A percentile compares a stretch with the other conserved stretches of the same genome.
These are phyloP conservation scores for Pisolithus marmoratus DNA, from an alignment of 768 basidiomycete species.

Conservation along the genomic window DNA sequence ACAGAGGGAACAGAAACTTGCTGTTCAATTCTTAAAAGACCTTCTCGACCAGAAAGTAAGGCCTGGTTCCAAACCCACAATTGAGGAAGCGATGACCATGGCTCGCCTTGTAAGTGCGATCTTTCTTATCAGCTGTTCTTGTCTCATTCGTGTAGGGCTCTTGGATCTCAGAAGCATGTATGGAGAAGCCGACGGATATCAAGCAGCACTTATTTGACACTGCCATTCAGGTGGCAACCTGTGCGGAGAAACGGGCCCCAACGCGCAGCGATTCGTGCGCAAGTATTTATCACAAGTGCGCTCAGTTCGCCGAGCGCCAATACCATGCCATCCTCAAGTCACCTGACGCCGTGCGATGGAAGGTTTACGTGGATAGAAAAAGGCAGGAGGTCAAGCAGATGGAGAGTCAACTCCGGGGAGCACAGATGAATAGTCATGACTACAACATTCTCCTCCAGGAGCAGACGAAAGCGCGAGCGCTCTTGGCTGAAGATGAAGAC, in stretches of 20 bases:
- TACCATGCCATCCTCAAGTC: constrained; percentile 67
- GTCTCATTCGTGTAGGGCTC: constrained; percentile 53
- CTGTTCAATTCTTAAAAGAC: constrained; percentile 64
- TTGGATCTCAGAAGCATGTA: constrained; percentile 84
- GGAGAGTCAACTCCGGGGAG: constrained; percentile 29
- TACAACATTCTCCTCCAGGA: constrained; percentile 30
- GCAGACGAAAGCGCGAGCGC: constrained; percentile 38
- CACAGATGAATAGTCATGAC: constrained; percentile 13
- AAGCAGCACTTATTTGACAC: constrained; percentile 62
- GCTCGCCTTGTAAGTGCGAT: constrained; percentile 55
- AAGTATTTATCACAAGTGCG: constrained; percentile 73
- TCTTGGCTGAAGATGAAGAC: constrained; percentile 50
- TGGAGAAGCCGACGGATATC: constrained; percentile 74
- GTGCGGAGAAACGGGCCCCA: constrained; percentile 17
- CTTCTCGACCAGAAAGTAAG: constrained; percentile 16
- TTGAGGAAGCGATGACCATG: constrained; percentile 41
- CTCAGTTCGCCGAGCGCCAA: constrained; percentile 85
- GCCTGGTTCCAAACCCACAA: constrained; percentile 1
- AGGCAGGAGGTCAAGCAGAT: constrained; percentile 58
- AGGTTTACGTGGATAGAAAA: constrained; percentile 70
- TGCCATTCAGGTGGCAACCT: constrained; percentile 38
- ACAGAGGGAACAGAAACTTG: constrained; percentile 78
- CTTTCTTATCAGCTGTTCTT: not conserved
- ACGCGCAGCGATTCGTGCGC: constrained; percentile 34
- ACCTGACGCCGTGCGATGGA: constrained; percentile 63